phyloP scores from a whole-genome alignment of 2,329 filamentous ascomycete species.

The Aspergillus pseudonomiae region DNA sequence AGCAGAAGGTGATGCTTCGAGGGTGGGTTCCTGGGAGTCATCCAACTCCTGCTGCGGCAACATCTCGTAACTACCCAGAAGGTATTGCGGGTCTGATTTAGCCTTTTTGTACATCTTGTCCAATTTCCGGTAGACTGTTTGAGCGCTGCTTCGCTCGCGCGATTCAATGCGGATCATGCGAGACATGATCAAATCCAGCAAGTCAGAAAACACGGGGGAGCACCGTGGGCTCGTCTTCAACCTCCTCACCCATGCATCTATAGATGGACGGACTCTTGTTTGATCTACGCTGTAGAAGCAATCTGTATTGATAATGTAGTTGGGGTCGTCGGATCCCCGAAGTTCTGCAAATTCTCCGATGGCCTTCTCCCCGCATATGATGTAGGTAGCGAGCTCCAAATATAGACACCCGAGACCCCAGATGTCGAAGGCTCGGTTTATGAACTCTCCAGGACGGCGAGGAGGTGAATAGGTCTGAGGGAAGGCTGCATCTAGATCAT shows the following conservation, averaged over 20 bases:
- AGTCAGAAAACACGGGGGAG: slow-evolving; percentile 5
- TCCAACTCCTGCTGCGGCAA: not conserved
- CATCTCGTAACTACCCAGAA: not conserved
- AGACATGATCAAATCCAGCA: slow-evolving; percentile 14
- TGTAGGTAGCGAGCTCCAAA: slow-evolving; percentile 43
- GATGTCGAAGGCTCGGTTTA: slow-evolving; percentile 29
- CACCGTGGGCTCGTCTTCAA: not conserved
- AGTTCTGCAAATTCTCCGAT: slow-evolving; percentile 10
- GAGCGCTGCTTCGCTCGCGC: not conserved
- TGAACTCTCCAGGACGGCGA: slow-evolving; percentile 23
- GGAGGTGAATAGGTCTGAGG: slow-evolving; percentile 44
- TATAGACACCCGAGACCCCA: slow-evolving; percentile 40
- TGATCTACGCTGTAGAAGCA: slow-evolving; percentile 12
- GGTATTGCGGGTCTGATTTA: not conserved
- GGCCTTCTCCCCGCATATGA: slow-evolving; percentile 27
- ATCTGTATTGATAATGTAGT: slow-evolving; percentile 2
- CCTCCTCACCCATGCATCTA: slow-evolving; percentile 7
- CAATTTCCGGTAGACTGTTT: not conserved
- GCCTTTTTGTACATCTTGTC: not conserved
- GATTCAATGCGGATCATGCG: slow-evolving; percentile 11
- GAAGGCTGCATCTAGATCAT: slow-evolving; percentile 17
- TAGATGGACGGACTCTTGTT: slow-evolving; percentile 6
- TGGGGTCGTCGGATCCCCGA: slow-evolving; percentile 5
- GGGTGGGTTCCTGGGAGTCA: not conserved
- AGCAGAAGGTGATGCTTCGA: not conserved